Conservation (phyloP, 2,329 filamentous ascomycete species). For the Aspergillus sp. region DNA sequence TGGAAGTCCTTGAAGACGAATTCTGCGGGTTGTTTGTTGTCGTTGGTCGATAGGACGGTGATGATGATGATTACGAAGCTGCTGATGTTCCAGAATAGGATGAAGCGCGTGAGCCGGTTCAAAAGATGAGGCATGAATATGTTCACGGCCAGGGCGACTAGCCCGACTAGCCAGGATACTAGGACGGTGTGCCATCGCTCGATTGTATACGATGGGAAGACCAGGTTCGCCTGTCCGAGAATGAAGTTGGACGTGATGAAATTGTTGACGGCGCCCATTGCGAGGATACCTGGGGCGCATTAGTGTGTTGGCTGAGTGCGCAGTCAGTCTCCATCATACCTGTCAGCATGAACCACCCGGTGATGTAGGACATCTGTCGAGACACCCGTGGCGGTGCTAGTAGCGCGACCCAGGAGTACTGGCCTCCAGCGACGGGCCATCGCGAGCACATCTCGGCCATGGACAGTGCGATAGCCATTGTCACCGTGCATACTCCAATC, state of each 20-base stretch:
- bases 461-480: slow-evolving; percentile 51
- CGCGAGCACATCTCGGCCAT: slow-evolving; percentile 57
- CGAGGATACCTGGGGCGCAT: slow-evolving; percentile 27
- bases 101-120: slow-evolving; percentile 49
- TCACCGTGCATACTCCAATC: slow-evolving; percentile 50
- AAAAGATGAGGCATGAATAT: slow-evolving; percentile 49
- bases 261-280: slow-evolving; percentile 54
- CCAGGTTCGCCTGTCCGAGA: slow-evolving; percentile 52
- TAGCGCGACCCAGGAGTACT: slow-evolving; percentile 56
- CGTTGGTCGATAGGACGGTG: slow-evolving; percentile 52
- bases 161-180: slow-evolving; percentile 48
- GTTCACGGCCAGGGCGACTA: slow-evolving; percentile 47
- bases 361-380: slow-evolving; percentile 40
- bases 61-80: slow-evolving; percentile 52
- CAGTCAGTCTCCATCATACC: neutral
- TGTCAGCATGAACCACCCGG: slow-evolving; percentile 46
- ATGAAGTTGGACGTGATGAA: slow-evolving; percentile 55
- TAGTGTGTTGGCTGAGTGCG: neutral
- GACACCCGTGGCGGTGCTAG: slow-evolving; percentile 48
- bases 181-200: slow-evolving; percentile 56
- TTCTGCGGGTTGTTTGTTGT: slow-evolving; percentile 50
- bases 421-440: slow-evolving; percentile 53
- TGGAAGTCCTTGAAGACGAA: slow-evolving; percentile 58
- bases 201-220: slow-evolving; percentile 50
- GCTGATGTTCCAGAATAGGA: slow-evolving; percentile 53